Evolutionary conservation across 257 asterid species (phyloP), one percentile per base, ranked within the genome.

Genomic region (Forsythia viridissima): DNA sequence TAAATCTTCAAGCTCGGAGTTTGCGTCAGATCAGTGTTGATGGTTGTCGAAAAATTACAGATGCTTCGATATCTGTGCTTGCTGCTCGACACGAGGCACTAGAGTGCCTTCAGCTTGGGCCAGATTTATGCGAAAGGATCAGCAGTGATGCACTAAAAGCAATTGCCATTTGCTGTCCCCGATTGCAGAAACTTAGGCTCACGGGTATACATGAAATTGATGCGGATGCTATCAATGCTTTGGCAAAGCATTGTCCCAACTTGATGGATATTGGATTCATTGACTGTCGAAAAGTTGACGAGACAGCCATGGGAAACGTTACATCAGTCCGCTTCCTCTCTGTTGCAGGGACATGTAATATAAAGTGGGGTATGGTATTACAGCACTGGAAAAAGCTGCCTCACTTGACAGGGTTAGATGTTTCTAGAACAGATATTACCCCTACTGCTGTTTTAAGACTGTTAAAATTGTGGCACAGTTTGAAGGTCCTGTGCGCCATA

Each of bases 101-200:
- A 36, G 90, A 93, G 89, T 89, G 90, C 89, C 89, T 93, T 81
- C 91, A 89, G 82, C 87, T 93, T 61, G 98, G 96, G 52, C 97
- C 95, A 6, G 98, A 91, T 82, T 91, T 90, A 82, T 93, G 96
- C 59, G 96, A 90, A 72, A 89, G 86, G 86, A 89, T 93, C 70
- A 90, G 86, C 84, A 89, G 95, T 75, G 97, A 89, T 81, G 97
- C 97, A 69, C 76, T 93, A 71, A 91, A 86, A 83, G 91, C 91
- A 13, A 75, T 90, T 75, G 92, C 95, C 18, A 55, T 90, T 77
- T 93, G 97, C 81, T 91, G 97, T 76, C 88, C 85, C 6, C 82
- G 77, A 8, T 92, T 93, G 65, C 80, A 51, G 80, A 93, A 86
- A 66, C 92, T 93, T 72, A 79, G 93, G 67, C 92, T 93, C 43